These are phyloP conservation scores for Eruca vesicaria DNA, from an alignment of 441 rosid species.

Conservation along the genomic window DNA sequence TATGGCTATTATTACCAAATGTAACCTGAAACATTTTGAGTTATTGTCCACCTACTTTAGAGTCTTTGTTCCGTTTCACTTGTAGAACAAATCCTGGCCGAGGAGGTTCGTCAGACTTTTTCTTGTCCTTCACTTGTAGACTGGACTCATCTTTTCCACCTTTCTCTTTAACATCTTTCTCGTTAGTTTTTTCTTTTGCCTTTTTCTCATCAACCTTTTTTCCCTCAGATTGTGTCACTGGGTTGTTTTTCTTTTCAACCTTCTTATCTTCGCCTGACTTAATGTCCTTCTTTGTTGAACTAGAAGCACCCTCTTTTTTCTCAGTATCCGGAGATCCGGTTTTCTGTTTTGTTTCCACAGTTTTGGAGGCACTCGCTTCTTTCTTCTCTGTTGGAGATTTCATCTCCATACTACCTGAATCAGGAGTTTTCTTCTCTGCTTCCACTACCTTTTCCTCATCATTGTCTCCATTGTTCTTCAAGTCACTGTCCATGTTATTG, in stretches of 20 bases:
- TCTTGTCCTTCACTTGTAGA: slow-evolving; percentile 66
- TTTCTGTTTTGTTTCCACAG: slow-evolving; percentile 22
- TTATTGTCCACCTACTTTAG: slow-evolving; percentile 54
- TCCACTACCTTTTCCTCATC: slow-evolving; percentile 42
- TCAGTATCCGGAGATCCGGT: slow-evolving; percentile 41
- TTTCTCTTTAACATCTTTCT: slow-evolving; percentile 49
- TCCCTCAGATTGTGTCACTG: slow-evolving; percentile 43
- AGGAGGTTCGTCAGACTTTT: slow-evolving; percentile 76
- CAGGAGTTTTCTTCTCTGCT: slow-evolving; percentile 38
- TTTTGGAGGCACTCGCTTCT: slow-evolving; percentile 33
- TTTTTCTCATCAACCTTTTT: slow-evolving; percentile 42
- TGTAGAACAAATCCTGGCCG: slow-evolving; percentile 83
- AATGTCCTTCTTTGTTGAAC: slow-evolving; percentile 46
- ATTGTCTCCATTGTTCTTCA: slow-evolving; percentile 42
- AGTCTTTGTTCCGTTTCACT: slow-evolving; percentile 62
- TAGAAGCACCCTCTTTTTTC: slow-evolving; percentile 41
- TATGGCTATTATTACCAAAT: slow-evolving; percentile 19
- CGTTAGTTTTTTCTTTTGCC: slow-evolving; percentile 46
- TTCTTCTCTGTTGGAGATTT: slow-evolving; percentile 45
- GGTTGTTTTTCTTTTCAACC: slow-evolving; percentile 42
- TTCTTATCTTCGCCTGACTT: slow-evolving; percentile 36
- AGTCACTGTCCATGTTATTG: slow-evolving; percentile 36
- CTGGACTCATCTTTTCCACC: slow-evolving; percentile 51
- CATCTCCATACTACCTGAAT: slow-evolving; percentile 35
- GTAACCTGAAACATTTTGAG: slow-evolving; percentile 7